These are phyloP conservation scores for Ascochyta viciae-villosae DNA, from an alignment of 2,329 filamentous ascomycete species.

Conservation along the genomic window DNA sequence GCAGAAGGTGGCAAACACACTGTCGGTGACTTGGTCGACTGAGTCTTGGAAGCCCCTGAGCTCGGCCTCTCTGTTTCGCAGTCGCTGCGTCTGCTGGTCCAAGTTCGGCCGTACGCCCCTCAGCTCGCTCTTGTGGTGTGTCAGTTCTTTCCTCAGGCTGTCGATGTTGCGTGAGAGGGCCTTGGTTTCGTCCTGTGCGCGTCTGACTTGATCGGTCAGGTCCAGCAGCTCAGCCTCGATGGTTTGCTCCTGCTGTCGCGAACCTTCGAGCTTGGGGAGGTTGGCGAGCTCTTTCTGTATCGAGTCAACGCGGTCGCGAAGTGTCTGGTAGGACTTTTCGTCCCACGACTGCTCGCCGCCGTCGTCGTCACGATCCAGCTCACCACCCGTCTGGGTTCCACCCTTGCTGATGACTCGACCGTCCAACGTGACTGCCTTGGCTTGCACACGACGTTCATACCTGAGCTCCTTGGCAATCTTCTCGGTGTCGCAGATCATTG, in stretches of 20 bases:
- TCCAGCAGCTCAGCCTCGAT: slow-evolving; percentile 81
- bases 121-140: slow-evolving; percentile 75
- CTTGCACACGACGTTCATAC: slow-evolving; percentile 82
- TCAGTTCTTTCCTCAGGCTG: slow-evolving; percentile 83
- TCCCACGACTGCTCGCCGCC: slow-evolving; percentile 84
- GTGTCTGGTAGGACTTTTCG: slow-evolving; percentile 84
- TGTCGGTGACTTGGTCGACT: slow-evolving; percentile 83
- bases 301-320: slow-evolving; percentile 78
- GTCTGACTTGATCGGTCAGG: slow-evolving; percentile 76
- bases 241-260: slow-evolving; percentile 78
- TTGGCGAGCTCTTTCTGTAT: slow-evolving; percentile 78
- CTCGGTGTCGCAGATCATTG: slow-evolving; percentile 90
- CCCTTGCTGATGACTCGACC: slow-evolving; percentile 98
- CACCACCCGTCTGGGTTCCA: slow-evolving; percentile 94
- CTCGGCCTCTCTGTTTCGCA: slow-evolving; percentile 67
- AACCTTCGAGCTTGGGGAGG: slow-evolving; percentile 79
- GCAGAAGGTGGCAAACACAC: slow-evolving; percentile 87
- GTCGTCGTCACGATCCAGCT: slow-evolving; percentile 69
- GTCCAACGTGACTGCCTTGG: slow-evolving; percentile 93
- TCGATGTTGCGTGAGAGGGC: slow-evolving; percentile 82
- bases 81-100: slow-evolving; percentile 71
- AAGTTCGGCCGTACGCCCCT: slow-evolving; percentile 80
- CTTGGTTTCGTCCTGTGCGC: slow-evolving; percentile 76
- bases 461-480: slow-evolving; percentile 88
- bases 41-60: slow-evolving; percentile 66